A percentile compares a stretch with the other conserved stretches of the same genome.
Evolutionary conservation across 2,329 filamentous ascomycete species (phyloP).

Genomic region (Colletotrichum sp.): DNA sequence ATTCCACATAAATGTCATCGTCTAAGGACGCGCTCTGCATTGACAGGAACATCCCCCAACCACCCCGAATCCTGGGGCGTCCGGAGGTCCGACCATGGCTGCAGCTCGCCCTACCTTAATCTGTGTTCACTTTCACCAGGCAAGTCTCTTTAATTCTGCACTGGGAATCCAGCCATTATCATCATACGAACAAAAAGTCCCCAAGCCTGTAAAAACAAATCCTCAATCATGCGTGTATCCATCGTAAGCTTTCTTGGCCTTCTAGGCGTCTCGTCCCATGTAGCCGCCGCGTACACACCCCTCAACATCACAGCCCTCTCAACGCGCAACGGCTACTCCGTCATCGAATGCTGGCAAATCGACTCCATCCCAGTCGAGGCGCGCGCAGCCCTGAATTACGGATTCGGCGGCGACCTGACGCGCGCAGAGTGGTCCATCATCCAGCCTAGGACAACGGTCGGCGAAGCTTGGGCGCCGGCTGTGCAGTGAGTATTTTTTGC

Average conservation of each 20-base stretch:
- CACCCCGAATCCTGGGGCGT: background rate
- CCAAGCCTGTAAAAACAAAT: background rate
- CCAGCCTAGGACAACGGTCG: slow-evolving; percentile 31
- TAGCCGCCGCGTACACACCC: background rate
- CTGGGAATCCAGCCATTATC: background rate
- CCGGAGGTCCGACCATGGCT: background rate
- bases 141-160: fast-evolving
- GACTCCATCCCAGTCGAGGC: slow-evolving; percentile 25
- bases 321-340: slow-evolving; percentile 40
- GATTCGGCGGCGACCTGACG: slow-evolving; percentile 29
- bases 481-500: slow-evolving; percentile 29
- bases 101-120: background rate
- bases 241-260: background rate
- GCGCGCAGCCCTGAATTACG: slow-evolving; percentile 34
- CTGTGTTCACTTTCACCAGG: background rate
- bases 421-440: slow-evolving; percentile 35
- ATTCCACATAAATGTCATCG: background rate
- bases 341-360: slow-evolving; percentile 52
- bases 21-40: background rate
- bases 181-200: background rate
- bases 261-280: background rate
- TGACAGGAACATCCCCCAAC: background rate
- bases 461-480: slow-evolving; percentile 37
- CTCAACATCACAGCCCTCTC: slow-evolving; percentile 48
- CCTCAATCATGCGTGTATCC: background rate